Evolutionary conservation across 768 basidiomycete species (phyloP).

Genomic region (Leucosporidium creatinivorum): DNA sequence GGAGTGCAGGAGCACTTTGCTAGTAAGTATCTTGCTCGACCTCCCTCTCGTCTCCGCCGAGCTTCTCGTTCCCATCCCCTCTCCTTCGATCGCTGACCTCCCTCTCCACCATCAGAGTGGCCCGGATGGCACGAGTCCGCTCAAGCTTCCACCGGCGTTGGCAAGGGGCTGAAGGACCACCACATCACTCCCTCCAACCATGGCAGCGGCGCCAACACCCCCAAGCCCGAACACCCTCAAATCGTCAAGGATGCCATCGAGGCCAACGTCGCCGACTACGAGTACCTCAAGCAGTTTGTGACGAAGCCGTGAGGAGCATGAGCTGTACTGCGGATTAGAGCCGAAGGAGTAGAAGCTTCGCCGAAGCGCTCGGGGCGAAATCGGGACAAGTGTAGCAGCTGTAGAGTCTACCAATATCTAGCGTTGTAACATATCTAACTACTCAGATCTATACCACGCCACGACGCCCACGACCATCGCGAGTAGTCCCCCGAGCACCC

Average conservation of each 20-base stretch:
- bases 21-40: slow-evolving; percentile 11
- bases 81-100: no score
- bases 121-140: slow-evolving; percentile 34
- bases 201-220: not conserved
- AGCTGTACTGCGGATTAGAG: not conserved
- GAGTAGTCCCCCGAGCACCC: not conserved
- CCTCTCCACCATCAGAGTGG: slow-evolving; percentile 10
- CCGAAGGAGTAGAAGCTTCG: no score
- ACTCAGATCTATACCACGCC: no score
- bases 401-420: no score
- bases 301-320: not conserved
- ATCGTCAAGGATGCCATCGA: slow-evolving; percentile 34
- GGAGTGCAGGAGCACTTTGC: slow-evolving; percentile 34
- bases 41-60: not conserved
- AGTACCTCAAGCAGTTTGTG: slow-evolving; percentile 29
- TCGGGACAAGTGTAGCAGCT: no score
- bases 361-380: no score
- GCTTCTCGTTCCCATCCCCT: no score
- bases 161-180: slow-evolving; percentile 7
- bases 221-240: not conserved
- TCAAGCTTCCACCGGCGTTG: slow-evolving; percentile 26
- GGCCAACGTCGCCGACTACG: slow-evolving; percentile 38
- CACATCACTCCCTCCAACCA: not conserved
- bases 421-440: no score
- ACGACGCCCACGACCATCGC: not conserved